Evolutionary conservation across 352 stramenopile genomes (phyloP).

Genomic region (Phytophthora pisi): DNA sequence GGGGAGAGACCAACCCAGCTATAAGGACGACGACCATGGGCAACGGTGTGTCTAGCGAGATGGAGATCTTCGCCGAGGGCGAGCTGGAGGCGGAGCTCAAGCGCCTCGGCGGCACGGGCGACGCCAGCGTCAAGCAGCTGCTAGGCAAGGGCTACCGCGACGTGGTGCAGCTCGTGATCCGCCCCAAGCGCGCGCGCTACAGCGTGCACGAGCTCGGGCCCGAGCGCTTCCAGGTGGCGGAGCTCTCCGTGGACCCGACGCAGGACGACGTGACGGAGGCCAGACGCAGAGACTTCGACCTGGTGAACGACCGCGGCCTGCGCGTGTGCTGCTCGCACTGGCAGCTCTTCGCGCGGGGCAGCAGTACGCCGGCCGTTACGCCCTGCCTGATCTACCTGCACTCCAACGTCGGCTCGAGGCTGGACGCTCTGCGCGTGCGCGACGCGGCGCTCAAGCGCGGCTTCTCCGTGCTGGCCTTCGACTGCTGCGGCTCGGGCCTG

Average conservation of each 20-base stretch:
- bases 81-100: conserved; percentile 80
- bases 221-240: conserved; percentile 47
- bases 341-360: conserved; percentile 53
- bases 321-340: conserved; percentile 76
- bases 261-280: conserved; percentile 31
- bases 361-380: conserved; percentile 12
- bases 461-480: conserved; percentile 83
- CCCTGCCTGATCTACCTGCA: conserved; percentile 84
- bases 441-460: conserved; percentile 64
- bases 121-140: conserved; percentile 79
- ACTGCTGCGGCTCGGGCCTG: conserved; percentile 79
- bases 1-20: background rate
- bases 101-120: conserved; percentile 57
- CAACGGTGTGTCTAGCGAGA: conserved; percentile 73
- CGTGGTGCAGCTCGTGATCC: conserved; percentile 78
- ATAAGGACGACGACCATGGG: conserved; percentile 46
- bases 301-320: conserved; percentile 76
- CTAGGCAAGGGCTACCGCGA: conserved; percentile 78
- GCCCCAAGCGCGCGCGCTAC: conserved; percentile 69
- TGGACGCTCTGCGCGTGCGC: conserved; percentile 72
- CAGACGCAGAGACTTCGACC: conserved; percentile 58
- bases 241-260: conserved; percentile 26
- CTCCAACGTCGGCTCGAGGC: conserved; percentile 81
- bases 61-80: conserved; percentile 84
- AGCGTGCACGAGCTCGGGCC: conserved; percentile 53